Percentiles rank a stretch among this genome's conserved stretches.
phyloP scores from a whole-genome alignment of 768 basidiomycete genomes.

The Boletus barrowsii region DNA sequence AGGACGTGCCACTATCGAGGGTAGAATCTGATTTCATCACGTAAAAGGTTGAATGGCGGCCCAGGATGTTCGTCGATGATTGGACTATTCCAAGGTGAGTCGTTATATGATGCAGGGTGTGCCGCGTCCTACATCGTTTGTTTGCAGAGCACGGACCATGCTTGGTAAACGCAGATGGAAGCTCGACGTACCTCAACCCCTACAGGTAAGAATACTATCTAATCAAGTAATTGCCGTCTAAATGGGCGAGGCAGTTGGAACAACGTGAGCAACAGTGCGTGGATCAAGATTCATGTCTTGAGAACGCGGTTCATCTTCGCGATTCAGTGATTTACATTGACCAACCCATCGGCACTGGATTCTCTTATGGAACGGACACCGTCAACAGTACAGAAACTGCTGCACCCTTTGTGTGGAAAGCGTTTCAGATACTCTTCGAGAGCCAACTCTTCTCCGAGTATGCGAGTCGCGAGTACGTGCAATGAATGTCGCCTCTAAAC shows the following conservation, averaged over 20 bases:
- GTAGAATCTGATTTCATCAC: neutral
- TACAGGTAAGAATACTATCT: constrained; percentile 42
- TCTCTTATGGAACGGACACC: constrained; percentile 54
- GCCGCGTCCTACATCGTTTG: neutral
- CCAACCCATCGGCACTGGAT: constrained; percentile 65
- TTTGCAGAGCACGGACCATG: constrained; percentile 62
- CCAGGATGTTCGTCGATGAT: constrained; percentile 65
- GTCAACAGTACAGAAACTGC: constrained; percentile 54
- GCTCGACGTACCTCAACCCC: constrained; percentile 54
- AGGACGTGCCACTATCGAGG: neutral
- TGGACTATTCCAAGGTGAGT: constrained; percentile 58
- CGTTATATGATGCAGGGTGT: neutral
- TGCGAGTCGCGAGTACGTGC: constrained; percentile 49
- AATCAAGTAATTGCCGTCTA: neutral
- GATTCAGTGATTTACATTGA: constrained; percentile 66
- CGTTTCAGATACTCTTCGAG: constrained; percentile 62
- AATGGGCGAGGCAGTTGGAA: constrained; percentile 52
- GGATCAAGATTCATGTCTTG: neutral
- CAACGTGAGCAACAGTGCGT: constrained; percentile 60
- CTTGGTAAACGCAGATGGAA: constrained; percentile 50
- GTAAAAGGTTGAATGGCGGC: constrained; percentile 51
- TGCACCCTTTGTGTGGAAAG: constrained; percentile 56
- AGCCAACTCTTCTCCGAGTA: constrained; percentile 51
- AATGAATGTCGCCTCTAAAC: neutral
- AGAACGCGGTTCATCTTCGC: neutral